Evolutionary conservation across 2,329 filamentous ascomycete species (phyloP), one percentile per base, ranked within the genome.

Genomic region (Colletotrichum sp.): DNA sequence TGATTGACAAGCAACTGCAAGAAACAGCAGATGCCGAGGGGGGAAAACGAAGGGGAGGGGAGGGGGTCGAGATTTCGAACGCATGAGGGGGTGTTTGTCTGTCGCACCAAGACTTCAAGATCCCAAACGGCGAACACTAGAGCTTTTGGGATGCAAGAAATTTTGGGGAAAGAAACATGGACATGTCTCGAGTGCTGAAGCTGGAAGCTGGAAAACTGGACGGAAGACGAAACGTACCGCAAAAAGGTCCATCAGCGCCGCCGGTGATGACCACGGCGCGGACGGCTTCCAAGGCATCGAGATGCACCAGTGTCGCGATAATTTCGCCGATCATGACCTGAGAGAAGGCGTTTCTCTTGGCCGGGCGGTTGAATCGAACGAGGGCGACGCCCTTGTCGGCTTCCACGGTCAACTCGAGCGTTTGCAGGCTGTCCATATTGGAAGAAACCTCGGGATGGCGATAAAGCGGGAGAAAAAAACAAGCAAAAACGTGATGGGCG

Each of bases 311-410:
- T 44, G 75, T 78, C 12, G 66, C 77, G 18, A 87, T 80, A 6
- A 91, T 82, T 63, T 90, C 85, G 72, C 81, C 79, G 77, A 90
- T 88, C 83, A 92, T 87, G 63, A 82, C 81, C 71, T 86, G 84
- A 3, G 90, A 92, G 73, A 92, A 87, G 12, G 91, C 90, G 85
- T 92, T 93, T 71, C 90, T 86, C 81, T 92, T 92, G 62, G 86
- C 84, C 3, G 89, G 90, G 4, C 91, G 86, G 82, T 90, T 52
- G 49, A 78, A 77, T 12, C 68, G 75, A 28, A 77, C 57, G 26
- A 78, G 44, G 30, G 76, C 76, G 32, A 73, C 72, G 34, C 69
- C 72, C 64, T 76, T 77, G 13, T 68, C 65, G 36, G 55, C 68
- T n/a, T 77, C 71, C 12, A 75, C 49, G 9, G 67, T 59, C 21